Evolutionary conservation across 2,329 filamentous ascomycete species (phyloP).

Genomic region (Cordyceps cateniannulata): DNA sequence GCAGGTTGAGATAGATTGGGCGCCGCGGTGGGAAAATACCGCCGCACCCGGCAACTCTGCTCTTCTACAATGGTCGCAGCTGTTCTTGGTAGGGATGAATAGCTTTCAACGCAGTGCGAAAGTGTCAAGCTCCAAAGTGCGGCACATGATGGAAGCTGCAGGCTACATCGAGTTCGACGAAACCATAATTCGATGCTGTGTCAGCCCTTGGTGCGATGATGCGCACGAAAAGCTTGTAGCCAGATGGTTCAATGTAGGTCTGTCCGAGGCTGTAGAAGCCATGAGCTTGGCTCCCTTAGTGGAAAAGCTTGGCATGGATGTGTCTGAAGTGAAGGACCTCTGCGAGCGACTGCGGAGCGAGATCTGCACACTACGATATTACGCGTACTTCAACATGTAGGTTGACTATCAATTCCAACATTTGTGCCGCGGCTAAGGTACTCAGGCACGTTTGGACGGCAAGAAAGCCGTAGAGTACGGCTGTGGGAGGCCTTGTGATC

Average conservation of each 20-base stretch:
- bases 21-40: constrained; percentile 64
- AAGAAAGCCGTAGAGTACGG: too few relatives aligned
- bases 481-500: too few relatives aligned
- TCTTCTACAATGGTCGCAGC: constrained; percentile 62
- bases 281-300: constrained; percentile 69
- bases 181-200: constrained; percentile 59
- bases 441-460: too few relatives aligned
- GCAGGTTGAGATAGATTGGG: constrained; percentile 83
- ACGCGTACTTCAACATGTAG: constrained; percentile 72
- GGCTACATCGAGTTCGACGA: constrained; percentile 79
- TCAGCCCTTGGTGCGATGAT: constrained; percentile 67
- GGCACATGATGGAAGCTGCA: constrained; percentile 53
- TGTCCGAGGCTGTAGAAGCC: constrained; percentile 66
- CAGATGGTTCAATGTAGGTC: constrained; percentile 75
- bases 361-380: constrained; percentile 55
- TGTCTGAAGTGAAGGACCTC: constrained; percentile 56
- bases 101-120: constrained; percentile 59
- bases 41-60: constrained; percentile 51
- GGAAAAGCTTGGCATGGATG: constrained; percentile 37
- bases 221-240: constrained; percentile 61
- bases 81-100: constrained; percentile 62
- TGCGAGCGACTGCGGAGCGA: constrained; percentile 45
- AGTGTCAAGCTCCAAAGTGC: constrained; percentile 43
- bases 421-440: too few relatives aligned
- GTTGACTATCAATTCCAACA: too few relatives aligned